Percentiles rank a stretch among this genome's conserved stretches.
Conservation (phyloP, 331 rosid species). For the Malus hybrid region DNA sequence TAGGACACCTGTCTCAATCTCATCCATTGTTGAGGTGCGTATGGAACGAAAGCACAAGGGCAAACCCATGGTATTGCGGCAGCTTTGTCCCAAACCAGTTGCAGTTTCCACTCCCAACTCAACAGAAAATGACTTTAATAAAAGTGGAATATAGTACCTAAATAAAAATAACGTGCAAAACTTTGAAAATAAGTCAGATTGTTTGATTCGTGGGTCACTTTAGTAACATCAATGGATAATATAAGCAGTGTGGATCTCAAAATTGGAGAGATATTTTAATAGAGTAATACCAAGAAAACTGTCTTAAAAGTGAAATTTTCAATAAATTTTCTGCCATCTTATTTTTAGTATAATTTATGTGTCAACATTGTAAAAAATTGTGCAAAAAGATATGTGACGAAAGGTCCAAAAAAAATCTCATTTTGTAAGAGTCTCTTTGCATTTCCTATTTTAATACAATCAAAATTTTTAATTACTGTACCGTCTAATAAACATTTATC, state of each 20-base stretch:
- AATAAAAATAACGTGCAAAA: too few species aligned
- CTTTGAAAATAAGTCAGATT: background rate
- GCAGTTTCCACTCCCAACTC: slow-evolving; percentile 12
- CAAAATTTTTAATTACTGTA: too few species aligned
- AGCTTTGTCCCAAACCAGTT: slow-evolving; percentile 27
- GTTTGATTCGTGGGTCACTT: background rate
- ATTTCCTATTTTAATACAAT: too few species aligned
- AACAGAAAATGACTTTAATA: background rate
- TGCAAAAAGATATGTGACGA: too few species aligned
- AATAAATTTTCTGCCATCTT: rapidly evolving
- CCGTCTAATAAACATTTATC: too few species aligned
- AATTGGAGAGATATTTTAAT: background rate
- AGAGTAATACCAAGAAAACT: rapidly evolving
- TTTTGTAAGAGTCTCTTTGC: too few species aligned
- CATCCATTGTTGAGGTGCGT: background rate
- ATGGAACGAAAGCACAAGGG: slow-evolving; percentile 10
- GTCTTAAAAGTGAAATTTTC: too few species aligned
- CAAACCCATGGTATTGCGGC: slow-evolving; percentile 48
- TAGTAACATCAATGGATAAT: slow-evolving; percentile 2
- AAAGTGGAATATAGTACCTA: too few species aligned
- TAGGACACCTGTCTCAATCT: slow-evolving; percentile 26
- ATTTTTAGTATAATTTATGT: too few species aligned
- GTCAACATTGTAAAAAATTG: too few species aligned
- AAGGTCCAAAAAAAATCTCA: rapidly evolving
- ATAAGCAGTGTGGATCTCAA: background rate